A percentile compares a stretch with the other conserved stretches of the same genome.
These are phyloP conservation scores for Sporothrix humicola DNA, from an alignment of 2,329 filamentous ascomycete species.

Conservation along the genomic window DNA sequence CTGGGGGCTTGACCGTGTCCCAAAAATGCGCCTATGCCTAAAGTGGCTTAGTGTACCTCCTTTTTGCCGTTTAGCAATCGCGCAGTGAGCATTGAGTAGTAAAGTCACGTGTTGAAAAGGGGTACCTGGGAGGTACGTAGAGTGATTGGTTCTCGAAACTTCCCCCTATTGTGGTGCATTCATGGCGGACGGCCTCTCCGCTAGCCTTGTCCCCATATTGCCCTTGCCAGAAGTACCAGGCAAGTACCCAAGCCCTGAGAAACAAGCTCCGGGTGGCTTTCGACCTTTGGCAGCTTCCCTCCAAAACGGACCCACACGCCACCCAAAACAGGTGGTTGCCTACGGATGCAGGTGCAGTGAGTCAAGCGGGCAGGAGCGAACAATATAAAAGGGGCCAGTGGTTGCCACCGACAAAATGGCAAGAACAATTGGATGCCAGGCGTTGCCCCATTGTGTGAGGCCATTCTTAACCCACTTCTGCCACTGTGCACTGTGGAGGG, in stretches of 20 bases:
- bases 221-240: slow-evolving; percentile 4
- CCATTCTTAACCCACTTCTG: not conserved
- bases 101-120: slow-evolving; percentile 23
- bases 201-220: not conserved
- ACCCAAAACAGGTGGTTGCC: slow-evolving; percentile 24
- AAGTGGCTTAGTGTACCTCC: slow-evolving; percentile 40
- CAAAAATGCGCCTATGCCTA: slow-evolving; percentile 44
- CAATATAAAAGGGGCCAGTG: slow-evolving; percentile 15
- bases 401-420: slow-evolving; percentile 21
- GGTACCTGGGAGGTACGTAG: slow-evolving; percentile 26
- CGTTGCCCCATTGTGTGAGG: not conserved
- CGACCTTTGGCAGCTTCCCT: slow-evolving; percentile 3
- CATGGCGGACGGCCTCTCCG: not conserved
- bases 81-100: not conserved
- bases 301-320: slow-evolving; percentile 22
- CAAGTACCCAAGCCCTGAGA: slow-evolving; percentile 14
- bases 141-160: slow-evolving; percentile 29
- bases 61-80: slow-evolving; percentile 35
- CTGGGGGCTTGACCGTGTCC: slow-evolving; percentile 45
- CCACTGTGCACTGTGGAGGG: not conserved
- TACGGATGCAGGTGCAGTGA: slow-evolving; percentile 23
- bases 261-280: not conserved
- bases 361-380: slow-evolving; percentile 23
- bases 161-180: slow-evolving; percentile 16
- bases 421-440: slow-evolving; percentile 22